A percentile compares a stretch with the other conserved stretches of the same genome.
phyloP scores from a whole-genome alignment of 192 early-diverging fungal genomes.

The Dimargaris verticillata region DNA sequence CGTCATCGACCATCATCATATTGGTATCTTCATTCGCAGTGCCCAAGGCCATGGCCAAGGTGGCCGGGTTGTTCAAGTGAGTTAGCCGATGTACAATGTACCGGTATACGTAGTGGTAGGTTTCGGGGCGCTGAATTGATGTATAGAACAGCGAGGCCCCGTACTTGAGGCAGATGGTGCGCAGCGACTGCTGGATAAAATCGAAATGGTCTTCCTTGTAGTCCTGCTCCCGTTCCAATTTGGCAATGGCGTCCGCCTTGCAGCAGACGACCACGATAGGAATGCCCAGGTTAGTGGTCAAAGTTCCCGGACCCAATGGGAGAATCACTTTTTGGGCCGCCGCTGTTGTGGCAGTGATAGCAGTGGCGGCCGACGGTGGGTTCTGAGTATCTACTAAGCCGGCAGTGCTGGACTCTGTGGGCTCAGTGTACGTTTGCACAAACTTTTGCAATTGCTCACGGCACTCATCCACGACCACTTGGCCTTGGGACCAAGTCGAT shows the following conservation, averaged over 20 bases:
- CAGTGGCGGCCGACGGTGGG: slow-evolving; percentile 13
- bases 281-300: slow-evolving; percentile 73
- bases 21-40: slow-evolving; percentile 16
- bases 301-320: slow-evolving; percentile 60
- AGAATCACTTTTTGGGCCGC: slow-evolving; percentile 36
- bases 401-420: slow-evolving; percentile 15
- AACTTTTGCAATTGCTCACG: slow-evolving; percentile 48
- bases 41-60: slow-evolving; percentile 13
- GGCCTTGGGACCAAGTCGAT: slow-evolving; percentile 37
- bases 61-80: background rate
- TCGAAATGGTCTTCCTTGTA: slow-evolving; percentile 90
- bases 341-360: slow-evolving; percentile 17
- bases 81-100: slow-evolving; percentile 63
- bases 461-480: slow-evolving; percentile 50
- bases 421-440: slow-evolving; percentile 54
- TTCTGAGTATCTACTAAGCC: slow-evolving; percentile 17
- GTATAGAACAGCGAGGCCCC: slow-evolving; percentile 86
- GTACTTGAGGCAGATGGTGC: slow-evolving; percentile 81
- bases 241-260: slow-evolving; percentile 63
- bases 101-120: slow-evolving; percentile 55
- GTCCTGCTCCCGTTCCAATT: slow-evolving; percentile 62
- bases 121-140: slow-evolving; percentile 58
- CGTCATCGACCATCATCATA: background rate
- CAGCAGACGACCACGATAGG: slow-evolving; percentile 78
- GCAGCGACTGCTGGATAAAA: slow-evolving; percentile 81